Evolutionary conservation across 1,284 basidiomycete species (phyloP), one percentile per base, ranked within the genome.

Genomic region (Mycosarcoma maydis): DNA sequence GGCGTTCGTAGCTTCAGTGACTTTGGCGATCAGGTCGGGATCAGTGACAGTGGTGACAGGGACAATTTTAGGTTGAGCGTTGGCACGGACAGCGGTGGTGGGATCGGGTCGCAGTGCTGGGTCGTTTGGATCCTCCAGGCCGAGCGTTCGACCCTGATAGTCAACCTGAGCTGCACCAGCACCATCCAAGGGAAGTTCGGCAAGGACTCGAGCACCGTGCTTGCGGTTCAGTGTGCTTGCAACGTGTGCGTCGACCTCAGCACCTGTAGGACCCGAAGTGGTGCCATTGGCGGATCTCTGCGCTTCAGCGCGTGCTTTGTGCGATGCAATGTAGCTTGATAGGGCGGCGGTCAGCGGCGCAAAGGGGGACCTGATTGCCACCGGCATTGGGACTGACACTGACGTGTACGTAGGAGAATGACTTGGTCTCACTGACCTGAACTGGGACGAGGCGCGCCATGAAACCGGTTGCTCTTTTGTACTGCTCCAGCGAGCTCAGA

Each of bases 61-160:
- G 14, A 56, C 40, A n/a, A 56, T 37, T 27, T 23, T 22, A 2
- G 60, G 44, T 4, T 36, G 34, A 32, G 44, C 40, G 1, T 42
- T 54, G 13, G 62, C 40, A 24, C 24, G 55, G 3, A 51, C 6
- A 4, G 30, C 42, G 2, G 51, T 50, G 5, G 24, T n/a, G 10
- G 69, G 65, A 22, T 70, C 61, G 13, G 75, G 73, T 5, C 41
- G 17, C 13, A 75, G 50, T 0, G 43, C 24, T 0, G 70, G 57
- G 5, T 76, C 69, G 26, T 55, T 14, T 1, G 70, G 61, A 34
- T 76, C 73, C 36, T 76, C 70, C 3, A 76, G 39, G 0, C 73
- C 74, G 0, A 72, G 34, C 22, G 47, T 58, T 0, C 66, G 51
- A 14, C 72, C 74, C 32, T 57, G 20, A 1, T 50, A 32, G 36